Conservation (phyloP, 1,284 basidiomycete species). For the Cryptococcus amylolentus region DNA sequence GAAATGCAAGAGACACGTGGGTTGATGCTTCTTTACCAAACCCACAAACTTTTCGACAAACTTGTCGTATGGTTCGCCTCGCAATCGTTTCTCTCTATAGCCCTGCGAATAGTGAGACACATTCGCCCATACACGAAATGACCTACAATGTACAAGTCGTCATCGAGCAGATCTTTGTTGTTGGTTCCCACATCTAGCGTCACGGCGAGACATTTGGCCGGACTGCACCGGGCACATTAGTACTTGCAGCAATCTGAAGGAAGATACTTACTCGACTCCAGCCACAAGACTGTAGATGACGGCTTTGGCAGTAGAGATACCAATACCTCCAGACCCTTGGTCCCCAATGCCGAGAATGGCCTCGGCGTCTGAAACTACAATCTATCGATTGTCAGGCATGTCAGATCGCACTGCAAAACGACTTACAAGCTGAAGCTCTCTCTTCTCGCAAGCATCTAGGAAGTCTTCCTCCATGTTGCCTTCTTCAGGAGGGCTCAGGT, state of each 20-base stretch:
- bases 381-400: conserved; percentile 20
- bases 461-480: conserved; percentile 41
- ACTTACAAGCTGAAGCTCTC: conserved; percentile 37
- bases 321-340: conserved; percentile 47
- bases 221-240: conserved; percentile 8
- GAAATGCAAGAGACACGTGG: conserved; percentile 41
- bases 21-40: conserved; percentile 36
- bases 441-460: conserved; percentile 34
- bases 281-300: conserved; percentile 76
- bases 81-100: conserved; percentile 35
- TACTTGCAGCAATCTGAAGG: not conserved
- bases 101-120: conserved; percentile 17
- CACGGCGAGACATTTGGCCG: conserved; percentile 56
- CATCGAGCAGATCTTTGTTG: conserved; percentile 36
- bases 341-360: conserved; percentile 69
- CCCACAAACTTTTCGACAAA: conserved; percentile 43
- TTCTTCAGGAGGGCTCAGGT: conserved; percentile 25
- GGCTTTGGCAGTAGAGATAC: conserved; percentile 65
- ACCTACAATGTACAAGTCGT: conserved; percentile 40
- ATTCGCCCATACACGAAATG: not conserved
- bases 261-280: conserved; percentile 58
- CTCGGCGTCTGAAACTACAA: conserved; percentile 57
- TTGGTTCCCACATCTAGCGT: conserved; percentile 66
- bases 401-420: too few species aligned
- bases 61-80: conserved; percentile 35